phyloP scores from a whole-genome alignment of 2,329 filamentous ascomycete species.

The Fusarium transvaalense region DNA sequence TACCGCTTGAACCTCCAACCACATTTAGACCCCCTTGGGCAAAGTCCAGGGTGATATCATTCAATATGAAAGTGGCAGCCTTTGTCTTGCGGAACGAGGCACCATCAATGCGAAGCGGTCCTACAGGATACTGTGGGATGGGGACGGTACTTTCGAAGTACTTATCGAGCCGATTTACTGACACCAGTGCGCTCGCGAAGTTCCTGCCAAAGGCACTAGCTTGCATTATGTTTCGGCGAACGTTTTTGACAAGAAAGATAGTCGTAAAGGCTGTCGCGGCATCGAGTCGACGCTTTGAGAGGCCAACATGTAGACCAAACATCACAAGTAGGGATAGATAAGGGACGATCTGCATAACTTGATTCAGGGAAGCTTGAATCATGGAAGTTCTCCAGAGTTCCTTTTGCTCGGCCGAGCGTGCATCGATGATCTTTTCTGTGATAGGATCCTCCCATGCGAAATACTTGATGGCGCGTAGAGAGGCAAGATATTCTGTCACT shows the following conservation, averaged over 20 bases:
- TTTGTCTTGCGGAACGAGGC: constrained; percentile 65
- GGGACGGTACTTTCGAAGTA: constrained; percentile 66
- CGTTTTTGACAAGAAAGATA: constrained; percentile 64
- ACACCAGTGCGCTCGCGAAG: constrained; percentile 55
- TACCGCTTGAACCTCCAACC: constrained; percentile 66
- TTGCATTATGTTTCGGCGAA: constrained; percentile 66
- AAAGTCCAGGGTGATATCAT: constrained; percentile 64
- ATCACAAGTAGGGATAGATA: constrained; percentile 65
- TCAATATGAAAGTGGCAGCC: constrained; percentile 63
- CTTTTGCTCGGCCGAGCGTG: constrained; percentile 65
- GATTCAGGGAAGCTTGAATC: constrained; percentile 60
- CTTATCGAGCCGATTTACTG: constrained; percentile 65
- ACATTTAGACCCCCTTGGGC: constrained; percentile 67
- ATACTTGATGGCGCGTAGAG: constrained; percentile 71
- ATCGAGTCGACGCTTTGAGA: constrained; percentile 62
- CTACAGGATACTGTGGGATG: constrained; percentile 61
- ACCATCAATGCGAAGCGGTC: constrained; percentile 60
- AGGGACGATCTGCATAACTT: constrained; percentile 66
- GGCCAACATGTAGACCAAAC: constrained; percentile 64
- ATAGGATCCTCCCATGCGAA: constrained; percentile 71
- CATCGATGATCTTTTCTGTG: constrained; percentile 62
- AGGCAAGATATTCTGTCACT: constrained; percentile 68
- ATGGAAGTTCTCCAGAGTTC: constrained; percentile 67
- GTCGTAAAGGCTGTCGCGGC: constrained; percentile 71
- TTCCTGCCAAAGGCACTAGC: constrained; percentile 58